Percentiles rank a stretch among this genome's conserved stretches.
phyloP scores from a whole-genome alignment of 1,284 basidiomycete species.

The Naganishia liquefaciens region DNA sequence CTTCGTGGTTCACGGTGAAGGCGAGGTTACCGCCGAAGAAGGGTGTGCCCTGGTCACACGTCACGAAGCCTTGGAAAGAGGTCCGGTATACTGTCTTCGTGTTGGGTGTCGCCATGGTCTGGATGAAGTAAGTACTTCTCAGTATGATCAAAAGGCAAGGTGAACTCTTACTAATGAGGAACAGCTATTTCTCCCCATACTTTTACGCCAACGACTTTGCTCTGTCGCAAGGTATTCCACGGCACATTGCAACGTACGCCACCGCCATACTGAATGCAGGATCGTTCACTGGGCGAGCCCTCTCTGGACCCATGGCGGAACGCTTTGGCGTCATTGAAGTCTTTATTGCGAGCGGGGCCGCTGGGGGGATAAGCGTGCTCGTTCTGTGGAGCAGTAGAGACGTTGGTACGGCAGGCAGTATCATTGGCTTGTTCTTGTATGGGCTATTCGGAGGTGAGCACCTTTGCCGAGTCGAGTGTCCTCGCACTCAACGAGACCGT shows the following conservation, averaged over 20 bases:
- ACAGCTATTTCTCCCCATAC: constrained; percentile 33
- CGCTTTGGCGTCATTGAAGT: constrained; percentile 45
- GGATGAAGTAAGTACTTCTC: constrained; percentile 32
- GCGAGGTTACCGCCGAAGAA: constrained; percentile 44
- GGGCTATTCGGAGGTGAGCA: constrained; percentile 37
- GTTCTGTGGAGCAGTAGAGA: constrained; percentile 45
- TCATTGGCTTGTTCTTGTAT: constrained; percentile 46
- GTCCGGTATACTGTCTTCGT: constrained; percentile 31
- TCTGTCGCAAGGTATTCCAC: constrained; percentile 28
- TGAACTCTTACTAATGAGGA: constrained; percentile 3
- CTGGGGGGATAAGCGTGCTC: constrained; percentile 39
- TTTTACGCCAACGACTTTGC: constrained; percentile 35
- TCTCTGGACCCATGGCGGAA: constrained; percentile 45
- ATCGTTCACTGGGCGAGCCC: constrained; percentile 45
- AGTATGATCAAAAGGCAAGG: background rate
- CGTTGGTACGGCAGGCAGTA: constrained; percentile 40
- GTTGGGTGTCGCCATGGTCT: constrained; percentile 33
- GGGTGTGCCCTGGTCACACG: constrained; percentile 41
- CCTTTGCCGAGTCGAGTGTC: background rate
- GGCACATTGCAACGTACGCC: constrained; percentile 39
- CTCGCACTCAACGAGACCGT: background rate
- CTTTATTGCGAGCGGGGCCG: constrained; percentile 39
- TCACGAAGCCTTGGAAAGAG: constrained; percentile 31
- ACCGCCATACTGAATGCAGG: constrained; percentile 45
- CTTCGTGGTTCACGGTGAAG: constrained; percentile 46